phyloP scores from a whole-genome alignment of 106 monocot genomes.

The Dendrobium officinale region DNA sequence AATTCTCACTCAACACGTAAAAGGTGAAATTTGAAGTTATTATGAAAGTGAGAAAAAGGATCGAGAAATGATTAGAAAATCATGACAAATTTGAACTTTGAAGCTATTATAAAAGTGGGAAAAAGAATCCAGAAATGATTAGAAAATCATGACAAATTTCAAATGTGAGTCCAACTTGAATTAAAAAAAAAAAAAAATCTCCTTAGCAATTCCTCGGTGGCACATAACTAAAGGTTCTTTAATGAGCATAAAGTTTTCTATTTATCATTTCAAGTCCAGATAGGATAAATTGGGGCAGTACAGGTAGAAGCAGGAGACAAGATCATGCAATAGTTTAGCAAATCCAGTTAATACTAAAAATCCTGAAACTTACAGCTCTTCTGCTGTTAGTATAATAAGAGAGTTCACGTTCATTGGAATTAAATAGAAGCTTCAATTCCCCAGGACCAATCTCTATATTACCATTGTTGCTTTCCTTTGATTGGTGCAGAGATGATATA shows the following conservation, averaged over 20 bases:
- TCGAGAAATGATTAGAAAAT: background rate
- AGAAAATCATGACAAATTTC: background rate
- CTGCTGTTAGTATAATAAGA: slow-evolving; percentile 49
- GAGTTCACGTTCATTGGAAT: slow-evolving; percentile 38
- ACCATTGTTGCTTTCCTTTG: slow-evolving; percentile 19
- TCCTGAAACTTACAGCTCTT: slow-evolving; percentile 42
- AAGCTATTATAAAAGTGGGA: background rate
- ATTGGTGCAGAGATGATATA: slow-evolving; percentile 30
- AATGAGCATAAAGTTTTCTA: background rate
- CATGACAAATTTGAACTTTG: background rate
- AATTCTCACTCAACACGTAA: background rate
- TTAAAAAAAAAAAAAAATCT: background rate
- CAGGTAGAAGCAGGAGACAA: background rate
- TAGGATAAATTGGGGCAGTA: background rate
- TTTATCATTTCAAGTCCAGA: background rate
- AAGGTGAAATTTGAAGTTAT: background rate
- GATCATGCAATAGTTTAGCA: background rate
- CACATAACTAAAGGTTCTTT: background rate
- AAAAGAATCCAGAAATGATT: background rate
- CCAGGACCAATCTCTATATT: slow-evolving; percentile 57
- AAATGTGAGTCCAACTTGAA: background rate
- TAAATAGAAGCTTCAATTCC: slow-evolving; percentile 68
- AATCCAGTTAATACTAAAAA: background rate
- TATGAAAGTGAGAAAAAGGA: background rate
- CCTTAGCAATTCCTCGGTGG: background rate